phyloP scores from a whole-genome alignment of 2,329 filamentous ascomycete species.

The Nannizziopsis barbatae region DNA sequence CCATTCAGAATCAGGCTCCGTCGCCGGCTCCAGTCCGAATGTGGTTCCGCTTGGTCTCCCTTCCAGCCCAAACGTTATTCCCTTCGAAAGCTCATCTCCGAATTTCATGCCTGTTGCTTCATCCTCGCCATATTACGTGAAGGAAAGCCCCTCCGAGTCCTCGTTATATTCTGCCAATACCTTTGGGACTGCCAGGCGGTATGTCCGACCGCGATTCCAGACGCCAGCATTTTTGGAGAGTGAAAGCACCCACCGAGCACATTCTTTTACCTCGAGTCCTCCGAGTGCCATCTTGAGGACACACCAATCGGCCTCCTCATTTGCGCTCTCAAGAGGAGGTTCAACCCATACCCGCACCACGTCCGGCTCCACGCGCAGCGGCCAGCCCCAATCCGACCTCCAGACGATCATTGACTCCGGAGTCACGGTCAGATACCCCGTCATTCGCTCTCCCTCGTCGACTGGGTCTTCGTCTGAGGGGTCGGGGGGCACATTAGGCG shows the following conservation, averaged over 20 bases:
- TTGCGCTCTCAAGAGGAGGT: slow-evolving; percentile 17
- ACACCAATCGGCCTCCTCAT: slow-evolving; percentile 27
- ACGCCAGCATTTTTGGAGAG: slow-evolving; percentile 23
- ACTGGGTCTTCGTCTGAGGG: slow-evolving; percentile 34
- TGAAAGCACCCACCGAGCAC: slow-evolving; percentile 24
- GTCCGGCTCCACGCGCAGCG: slow-evolving; percentile 27
- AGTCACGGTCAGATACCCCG: slow-evolving; percentile 9
- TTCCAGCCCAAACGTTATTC: slow-evolving; percentile 33
- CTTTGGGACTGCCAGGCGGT: slow-evolving; percentile 32
- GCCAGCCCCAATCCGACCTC: slow-evolving; percentile 15
- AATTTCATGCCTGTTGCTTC: slow-evolving; percentile 27
- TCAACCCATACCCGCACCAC: slow-evolving; percentile 19
- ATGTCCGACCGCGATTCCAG: slow-evolving; percentile 28
- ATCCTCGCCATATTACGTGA: slow-evolving; percentile 23
- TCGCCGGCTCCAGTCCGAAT: slow-evolving; percentile 32
- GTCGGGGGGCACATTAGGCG: slow-evolving; percentile 19
- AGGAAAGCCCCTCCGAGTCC: slow-evolving; percentile 29
- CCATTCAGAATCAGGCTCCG: slow-evolving; percentile 16
- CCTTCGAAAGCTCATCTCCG: slow-evolving; percentile 30
- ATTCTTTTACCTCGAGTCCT: slow-evolving; percentile 33
- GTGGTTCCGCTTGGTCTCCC: slow-evolving; percentile 29
- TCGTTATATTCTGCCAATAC: slow-evolving; percentile 31
- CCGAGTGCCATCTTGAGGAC: slow-evolving; percentile 26
- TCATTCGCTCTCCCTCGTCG: slow-evolving; percentile 21
- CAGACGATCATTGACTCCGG: slow-evolving; percentile 8